Percentiles rank a stretch among this genome's conserved stretches.
Evolutionary conservation across 2,329 filamentous ascomycete genomes (phyloP).

Genomic region (Aschersonia sp.): DNA sequence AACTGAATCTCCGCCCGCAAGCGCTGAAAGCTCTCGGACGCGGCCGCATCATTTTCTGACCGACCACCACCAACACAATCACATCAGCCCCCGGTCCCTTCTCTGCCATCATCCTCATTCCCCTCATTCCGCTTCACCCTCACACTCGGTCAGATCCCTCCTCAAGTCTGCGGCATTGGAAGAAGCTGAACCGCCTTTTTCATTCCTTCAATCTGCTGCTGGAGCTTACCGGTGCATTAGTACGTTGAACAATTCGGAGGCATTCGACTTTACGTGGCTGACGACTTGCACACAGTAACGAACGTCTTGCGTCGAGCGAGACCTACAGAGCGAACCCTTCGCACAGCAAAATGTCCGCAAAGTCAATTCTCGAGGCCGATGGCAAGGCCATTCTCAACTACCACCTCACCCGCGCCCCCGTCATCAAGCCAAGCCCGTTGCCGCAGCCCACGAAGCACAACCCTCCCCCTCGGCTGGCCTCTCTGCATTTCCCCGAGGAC

Average conservation of each 20-base stretch:
- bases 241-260: background rate
- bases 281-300: background rate
- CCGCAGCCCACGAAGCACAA: conserved; percentile 78
- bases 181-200: too few species aligned
- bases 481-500: conserved; percentile 85
- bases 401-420: conserved; percentile 91
- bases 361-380: conserved; percentile 96
- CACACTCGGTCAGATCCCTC: background rate
- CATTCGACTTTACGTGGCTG: background rate
- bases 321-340: conserved; percentile 5
- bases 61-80: background rate
- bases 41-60: background rate
- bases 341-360: conserved; percentile 41
- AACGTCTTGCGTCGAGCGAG: too few species aligned
- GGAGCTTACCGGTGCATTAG: background rate
- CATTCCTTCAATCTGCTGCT: too few species aligned
- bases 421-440: conserved; percentile 96
- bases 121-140: background rate
- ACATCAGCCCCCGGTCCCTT: background rate
- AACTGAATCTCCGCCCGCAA: background rate
- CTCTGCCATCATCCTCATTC: background rate
- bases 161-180: too few species aligned
- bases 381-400: conserved; percentile 99
- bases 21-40: background rate
- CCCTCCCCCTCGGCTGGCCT: conserved; percentile 76